phyloP scores from a whole-genome alignment of 2,329 filamentous ascomycete species.

The Ophiostoma sp. region DNA sequence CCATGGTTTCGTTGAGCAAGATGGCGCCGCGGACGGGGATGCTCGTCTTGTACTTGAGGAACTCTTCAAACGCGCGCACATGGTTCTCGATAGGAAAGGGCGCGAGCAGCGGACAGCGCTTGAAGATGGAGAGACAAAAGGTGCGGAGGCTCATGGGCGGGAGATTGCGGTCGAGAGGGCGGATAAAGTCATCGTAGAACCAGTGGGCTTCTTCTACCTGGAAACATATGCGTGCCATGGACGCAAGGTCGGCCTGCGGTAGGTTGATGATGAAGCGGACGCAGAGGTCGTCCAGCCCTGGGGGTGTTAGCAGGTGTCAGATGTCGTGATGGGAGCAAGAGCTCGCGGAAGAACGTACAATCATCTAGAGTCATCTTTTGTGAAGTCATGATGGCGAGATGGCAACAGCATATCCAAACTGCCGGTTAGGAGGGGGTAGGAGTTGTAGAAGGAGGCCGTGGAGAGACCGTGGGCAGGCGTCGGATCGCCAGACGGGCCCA shows the following conservation, averaged over 20 bases:
- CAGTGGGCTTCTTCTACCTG: slow-evolving; percentile 99
- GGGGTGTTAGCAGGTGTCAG: slow-evolving; percentile 13
- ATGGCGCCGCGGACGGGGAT: slow-evolving; percentile 94
- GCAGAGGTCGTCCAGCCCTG: slow-evolving; percentile 95
- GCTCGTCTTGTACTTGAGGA: slow-evolving; percentile 89
- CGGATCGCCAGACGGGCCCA: not conserved
- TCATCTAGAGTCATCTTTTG: slow-evolving; percentile 85
- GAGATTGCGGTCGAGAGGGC: slow-evolving; percentile 79
- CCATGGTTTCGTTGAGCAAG: slow-evolving; percentile 90
- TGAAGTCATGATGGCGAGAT: slow-evolving; percentile 66
- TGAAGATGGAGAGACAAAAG: slow-evolving; percentile 89
- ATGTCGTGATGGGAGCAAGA: not conserved
- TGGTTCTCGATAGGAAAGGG: slow-evolving; percentile 77
- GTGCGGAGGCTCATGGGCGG: slow-evolving; percentile 81
- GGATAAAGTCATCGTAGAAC: slow-evolving; percentile 99
- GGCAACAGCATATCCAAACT: slow-evolving; percentile 62
- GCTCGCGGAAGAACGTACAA: slow-evolving; percentile 56
- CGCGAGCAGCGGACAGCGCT: slow-evolving; percentile 87
- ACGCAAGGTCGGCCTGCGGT: slow-evolving; percentile 84
- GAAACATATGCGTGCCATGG: slow-evolving; percentile 93
- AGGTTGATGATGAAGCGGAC: slow-evolving; percentile 98
- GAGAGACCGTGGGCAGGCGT: not conserved
- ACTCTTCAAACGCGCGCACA: slow-evolving; percentile 83
- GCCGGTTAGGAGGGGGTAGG: not conserved
- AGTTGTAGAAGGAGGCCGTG: not conserved